Percentiles rank a stretch among this genome's conserved stretches.
Conservation (phyloP, 2,329 filamentous ascomycete species). For the Exophiala viscosa region DNA sequence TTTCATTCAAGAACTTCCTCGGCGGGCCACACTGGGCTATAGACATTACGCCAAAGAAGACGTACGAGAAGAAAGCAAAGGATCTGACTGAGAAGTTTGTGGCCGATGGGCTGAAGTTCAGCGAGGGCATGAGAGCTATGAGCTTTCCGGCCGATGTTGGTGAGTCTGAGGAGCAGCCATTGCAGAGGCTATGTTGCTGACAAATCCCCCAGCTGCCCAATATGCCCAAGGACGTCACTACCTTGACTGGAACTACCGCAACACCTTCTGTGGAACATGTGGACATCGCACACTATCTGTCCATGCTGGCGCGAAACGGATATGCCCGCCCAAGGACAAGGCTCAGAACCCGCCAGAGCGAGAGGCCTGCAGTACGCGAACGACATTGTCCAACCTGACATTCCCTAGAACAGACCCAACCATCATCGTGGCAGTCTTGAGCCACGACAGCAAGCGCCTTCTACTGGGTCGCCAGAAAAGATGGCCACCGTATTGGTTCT, state of each 20-base stretch:
- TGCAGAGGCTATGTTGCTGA: background rate
- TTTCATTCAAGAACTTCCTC: conserved; percentile 58
- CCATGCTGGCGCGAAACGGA: conserved; percentile 45
- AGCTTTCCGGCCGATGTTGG: conserved; percentile 60
- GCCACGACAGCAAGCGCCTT: conserved; percentile 69
- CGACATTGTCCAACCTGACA: conserved; percentile 80
- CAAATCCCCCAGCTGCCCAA: conserved; percentile 66
- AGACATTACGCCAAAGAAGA: conserved; percentile 73
- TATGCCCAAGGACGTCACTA: conserved; percentile 85
- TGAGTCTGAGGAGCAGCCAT: conserved; percentile 34
- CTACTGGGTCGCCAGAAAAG: conserved; percentile 81
- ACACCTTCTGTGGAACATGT: conserved; percentile 87
- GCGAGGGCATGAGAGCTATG: conserved; percentile 62
- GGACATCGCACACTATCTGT: conserved; percentile 68
- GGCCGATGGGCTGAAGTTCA: conserved; percentile 61
- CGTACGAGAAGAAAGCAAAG: conserved; percentile 59
- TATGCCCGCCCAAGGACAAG: conserved; percentile 44
- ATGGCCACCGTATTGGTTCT: conserved; percentile 83
- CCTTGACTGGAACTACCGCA: conserved; percentile 90
- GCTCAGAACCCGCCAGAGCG: conserved; percentile 50
- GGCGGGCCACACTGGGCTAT: conserved; percentile 85
- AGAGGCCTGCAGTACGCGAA: conserved; percentile 72
- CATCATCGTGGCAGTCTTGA: conserved; percentile 91
- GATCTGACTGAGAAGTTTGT: conserved; percentile 58
- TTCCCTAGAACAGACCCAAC: conserved; percentile 93